Percentiles rank a stretch among this genome's conserved stretches.
Conservation (phyloP, 768 basidiomycete species). For the Omphalotus guepiniiformis region DNA sequence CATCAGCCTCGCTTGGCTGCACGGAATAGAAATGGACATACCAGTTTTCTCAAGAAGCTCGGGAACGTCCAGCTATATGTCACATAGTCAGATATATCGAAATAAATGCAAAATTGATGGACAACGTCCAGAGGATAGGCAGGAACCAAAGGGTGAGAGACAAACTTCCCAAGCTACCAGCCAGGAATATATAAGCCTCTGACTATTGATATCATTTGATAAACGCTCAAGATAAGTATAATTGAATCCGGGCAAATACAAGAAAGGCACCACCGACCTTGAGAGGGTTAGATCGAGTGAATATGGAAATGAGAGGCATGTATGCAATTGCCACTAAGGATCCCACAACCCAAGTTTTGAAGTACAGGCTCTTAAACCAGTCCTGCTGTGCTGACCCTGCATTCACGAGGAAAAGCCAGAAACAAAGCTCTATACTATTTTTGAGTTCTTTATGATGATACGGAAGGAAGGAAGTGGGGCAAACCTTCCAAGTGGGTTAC, state of each 20-base stretch:
- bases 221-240: conserved; percentile 9
- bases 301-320: conserved; percentile 67
- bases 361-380: conserved; percentile 76
- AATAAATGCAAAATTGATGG: conserved; percentile 1
- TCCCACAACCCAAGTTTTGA: conserved; percentile 69
- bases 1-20: not conserved
- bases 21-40: conserved; percentile 25
- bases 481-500: conserved; percentile 78
- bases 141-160: conserved; percentile 72
- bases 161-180: conserved; percentile 65
- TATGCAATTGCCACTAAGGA: conserved; percentile 55
- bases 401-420: conserved; percentile 83
- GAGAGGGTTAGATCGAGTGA: conserved; percentile 55
- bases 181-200: conserved; percentile 66
- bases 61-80: conserved; percentile 58
- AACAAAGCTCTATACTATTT: conserved; percentile 61
- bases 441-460: not conserved
- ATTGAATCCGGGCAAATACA: not conserved
- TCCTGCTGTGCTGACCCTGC: conserved; percentile 56
- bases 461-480: conserved; percentile 5
- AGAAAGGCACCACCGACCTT: conserved; percentile 38
- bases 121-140: conserved; percentile 49
- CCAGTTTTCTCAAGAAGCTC: conserved; percentile 55
- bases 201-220: conserved; percentile 35
- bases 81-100: no score